Evolutionary conservation across 225 moss, liverwort and hornwort genomes (phyloP), one percentile per base, ranked within the genome.

Genomic region (Thuidium tamariscinum): DNA sequence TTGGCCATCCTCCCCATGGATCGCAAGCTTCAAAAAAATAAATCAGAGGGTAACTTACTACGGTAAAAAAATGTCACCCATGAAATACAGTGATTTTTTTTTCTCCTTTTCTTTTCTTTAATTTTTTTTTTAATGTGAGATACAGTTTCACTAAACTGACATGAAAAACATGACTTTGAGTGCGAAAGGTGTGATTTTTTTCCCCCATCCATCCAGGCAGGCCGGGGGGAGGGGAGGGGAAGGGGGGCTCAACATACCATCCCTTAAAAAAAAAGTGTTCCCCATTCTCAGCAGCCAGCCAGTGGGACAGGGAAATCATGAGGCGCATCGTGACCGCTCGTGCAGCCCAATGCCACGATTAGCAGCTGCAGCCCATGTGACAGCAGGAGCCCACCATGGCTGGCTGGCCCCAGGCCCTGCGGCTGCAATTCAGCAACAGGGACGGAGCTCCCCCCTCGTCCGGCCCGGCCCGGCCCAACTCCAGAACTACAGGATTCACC

Each of bases 321-420:
- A 79, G 52, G 88, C 0, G 0, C 82, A 90, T 90, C 88, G 1
- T 52, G 73, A 52, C 86, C 79, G 61, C 34, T 60, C 36, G 18
- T 83, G 71, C 16, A 0, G 7, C 6, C 12, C 0, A 60, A 22
- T 63, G 82, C 90, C 88, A 85, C 78, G 83, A 90, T 90, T 88
- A 86, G 90, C 54, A 26, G 30, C 44, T 61, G 59, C 67, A 60
- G 88, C 88, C 90, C 88, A 90, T 69, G 86, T 90, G 88, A 88
- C 39, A 9, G 0, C 10, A 2, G 88, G 86, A 80, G 83, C 88
- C 90, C 90, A 73, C 71, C 71, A 67, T 27, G 60, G 27, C 23
- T 9, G 2, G 3, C n/a, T 19, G 26, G 7, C 21, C 5, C 19
- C 67, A 34, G 25, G 0, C 27, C 27, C 29, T 2, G 29, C 46